These are phyloP conservation scores for Phlegmacium glaucopus DNA, from an alignment of 768 basidiomycete genomes.

Conservation along the genomic window DNA sequence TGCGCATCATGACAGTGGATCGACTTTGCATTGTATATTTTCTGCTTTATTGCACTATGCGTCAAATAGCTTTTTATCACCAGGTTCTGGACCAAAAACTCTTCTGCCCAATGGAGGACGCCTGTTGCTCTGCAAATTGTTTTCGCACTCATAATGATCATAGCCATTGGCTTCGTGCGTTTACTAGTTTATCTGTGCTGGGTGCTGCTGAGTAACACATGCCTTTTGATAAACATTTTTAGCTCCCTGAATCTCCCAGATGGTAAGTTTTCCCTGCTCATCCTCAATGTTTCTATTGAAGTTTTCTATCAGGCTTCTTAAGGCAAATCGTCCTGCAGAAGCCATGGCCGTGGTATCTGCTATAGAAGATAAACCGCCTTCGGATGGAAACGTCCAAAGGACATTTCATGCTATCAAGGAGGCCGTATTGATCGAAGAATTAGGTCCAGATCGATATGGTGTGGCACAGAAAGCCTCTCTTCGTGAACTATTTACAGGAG, in stretches of 20 bases:
- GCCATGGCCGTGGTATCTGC: slow-evolving; percentile 62
- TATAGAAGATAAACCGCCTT: slow-evolving; percentile 48
- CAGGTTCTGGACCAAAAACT: slow-evolving; percentile 49
- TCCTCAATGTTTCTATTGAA: not conserved
- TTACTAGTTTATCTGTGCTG: not conserved
- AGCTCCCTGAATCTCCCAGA: slow-evolving; percentile 60
- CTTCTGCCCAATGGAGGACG: slow-evolving; percentile 59
- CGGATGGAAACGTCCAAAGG: slow-evolving; percentile 42
- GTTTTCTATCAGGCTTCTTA: slow-evolving; percentile 44
- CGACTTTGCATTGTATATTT: slow-evolving; percentile 54
- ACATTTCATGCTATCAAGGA: slow-evolving; percentile 55
- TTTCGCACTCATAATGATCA: slow-evolving; percentile 51
- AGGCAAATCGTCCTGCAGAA: slow-evolving; percentile 50
- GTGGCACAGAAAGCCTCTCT: slow-evolving; percentile 31
- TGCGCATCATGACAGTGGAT: slow-evolving; percentile 42
- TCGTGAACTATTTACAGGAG: slow-evolving; percentile 51
- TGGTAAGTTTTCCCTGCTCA: slow-evolving; percentile 31
- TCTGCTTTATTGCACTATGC: not conserved
- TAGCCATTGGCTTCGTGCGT: slow-evolving; percentile 46
- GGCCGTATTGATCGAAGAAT: slow-evolving; percentile 42
- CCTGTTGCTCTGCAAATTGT: slow-evolving; percentile 60
- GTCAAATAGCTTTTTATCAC: not conserved
- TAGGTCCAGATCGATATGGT: slow-evolving; percentile 1
- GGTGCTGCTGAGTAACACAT: not conserved
- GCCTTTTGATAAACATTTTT: not conserved